Percentiles rank a stretch among this genome's conserved stretches.
phyloP scores from a whole-genome alignment of 768 basidiomycete species.

The Kwoniella heveanensis region DNA sequence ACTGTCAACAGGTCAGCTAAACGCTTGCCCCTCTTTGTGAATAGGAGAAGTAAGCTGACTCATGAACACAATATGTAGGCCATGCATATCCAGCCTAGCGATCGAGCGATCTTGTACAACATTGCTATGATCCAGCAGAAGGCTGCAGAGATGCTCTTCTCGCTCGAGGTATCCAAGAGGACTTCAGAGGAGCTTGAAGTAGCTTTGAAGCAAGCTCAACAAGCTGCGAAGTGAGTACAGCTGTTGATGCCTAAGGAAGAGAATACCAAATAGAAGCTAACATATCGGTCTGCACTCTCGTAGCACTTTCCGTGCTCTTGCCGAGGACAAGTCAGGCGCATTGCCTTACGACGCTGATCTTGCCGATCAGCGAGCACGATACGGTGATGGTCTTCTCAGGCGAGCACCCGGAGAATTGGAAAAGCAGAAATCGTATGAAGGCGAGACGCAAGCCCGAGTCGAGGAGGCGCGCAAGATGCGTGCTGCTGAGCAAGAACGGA shows the following conservation, averaged over 20 bases:
- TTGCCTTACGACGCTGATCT: conserved; percentile 84
- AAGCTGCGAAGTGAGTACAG: conserved; percentile 75
- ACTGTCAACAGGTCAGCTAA: conserved; percentile 70
- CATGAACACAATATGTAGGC: conserved; percentile 62
- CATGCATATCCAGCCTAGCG: conserved; percentile 75
- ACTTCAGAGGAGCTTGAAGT: conserved; percentile 75
- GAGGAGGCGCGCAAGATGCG: conserved; percentile 75
- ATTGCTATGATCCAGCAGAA: conserved; percentile 99
- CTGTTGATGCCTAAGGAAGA: neutral
- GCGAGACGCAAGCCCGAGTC: conserved; percentile 69
- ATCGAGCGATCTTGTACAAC: conserved; percentile 90
- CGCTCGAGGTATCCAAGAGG: conserved; percentile 72
- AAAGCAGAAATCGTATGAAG: conserved; percentile 71
- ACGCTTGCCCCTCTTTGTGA: neutral
- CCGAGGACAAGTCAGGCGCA: conserved; percentile 67
- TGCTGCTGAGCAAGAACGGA: conserved; percentile 73
- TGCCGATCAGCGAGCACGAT: conserved; percentile 84
- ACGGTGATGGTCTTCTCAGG: conserved; percentile 82
- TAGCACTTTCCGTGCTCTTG: conserved; percentile 82
- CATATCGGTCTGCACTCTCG: neutral
- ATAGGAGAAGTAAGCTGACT: conserved; percentile 5
- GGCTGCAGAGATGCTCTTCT: conserved; percentile 83
- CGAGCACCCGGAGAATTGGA: conserved; percentile 77
- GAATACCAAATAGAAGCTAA: neutral
- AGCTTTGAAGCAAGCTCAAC: conserved; percentile 76